Evolutionary conservation across 2,329 filamentous ascomycete genomes (phyloP).

Genomic region (Exophiala sp.): DNA sequence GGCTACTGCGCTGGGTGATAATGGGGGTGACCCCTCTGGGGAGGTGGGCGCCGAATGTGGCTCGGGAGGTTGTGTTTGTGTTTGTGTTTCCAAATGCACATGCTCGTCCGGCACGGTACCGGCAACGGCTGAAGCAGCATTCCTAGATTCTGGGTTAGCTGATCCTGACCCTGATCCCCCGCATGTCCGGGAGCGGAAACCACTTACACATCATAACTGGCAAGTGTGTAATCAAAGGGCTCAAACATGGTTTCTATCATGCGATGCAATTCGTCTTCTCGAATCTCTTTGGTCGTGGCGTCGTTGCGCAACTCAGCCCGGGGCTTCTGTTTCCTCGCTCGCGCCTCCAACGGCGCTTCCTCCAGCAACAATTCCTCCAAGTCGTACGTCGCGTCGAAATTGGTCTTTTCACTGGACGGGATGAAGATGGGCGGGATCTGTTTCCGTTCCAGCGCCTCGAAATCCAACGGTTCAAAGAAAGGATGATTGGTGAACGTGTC

Average conservation of each 20-base stretch:
- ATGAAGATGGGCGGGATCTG: conserved; percentile 85
- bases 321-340: conserved; percentile 88
- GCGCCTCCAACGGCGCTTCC: conserved; percentile 87
- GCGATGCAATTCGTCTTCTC: conserved; percentile 86
- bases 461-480: conserved; percentile 84
- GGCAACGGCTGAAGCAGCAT: conserved; percentile 25
- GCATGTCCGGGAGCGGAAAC: conserved; percentile 25
- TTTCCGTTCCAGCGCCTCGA: conserved; percentile 75
- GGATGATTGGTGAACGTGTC: conserved; percentile 79
- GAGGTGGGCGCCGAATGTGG: conserved; percentile 20
- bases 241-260: conserved; percentile 93
- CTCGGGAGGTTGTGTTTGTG: no score
- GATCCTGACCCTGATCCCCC: no score
- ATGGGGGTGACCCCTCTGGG: conserved; percentile 28
- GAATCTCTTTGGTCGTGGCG: conserved; percentile 88
- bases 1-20: conserved; percentile 20
- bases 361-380: conserved; percentile 88
- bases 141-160: no score
- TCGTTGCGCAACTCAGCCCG: conserved; percentile 87
- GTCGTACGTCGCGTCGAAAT: conserved; percentile 98
- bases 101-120: conserved; percentile 22
- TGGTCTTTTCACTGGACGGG: conserved; percentile 94
- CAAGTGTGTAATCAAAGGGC: conserved; percentile 88
- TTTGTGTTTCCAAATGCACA: conserved; percentile 17
- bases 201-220: conserved; percentile 67